Percentiles rank a stretch among this genome's conserved stretches.
Conservation (phyloP, 78 protist genomes). For the Dictyostelium firmibasis region DNA sequence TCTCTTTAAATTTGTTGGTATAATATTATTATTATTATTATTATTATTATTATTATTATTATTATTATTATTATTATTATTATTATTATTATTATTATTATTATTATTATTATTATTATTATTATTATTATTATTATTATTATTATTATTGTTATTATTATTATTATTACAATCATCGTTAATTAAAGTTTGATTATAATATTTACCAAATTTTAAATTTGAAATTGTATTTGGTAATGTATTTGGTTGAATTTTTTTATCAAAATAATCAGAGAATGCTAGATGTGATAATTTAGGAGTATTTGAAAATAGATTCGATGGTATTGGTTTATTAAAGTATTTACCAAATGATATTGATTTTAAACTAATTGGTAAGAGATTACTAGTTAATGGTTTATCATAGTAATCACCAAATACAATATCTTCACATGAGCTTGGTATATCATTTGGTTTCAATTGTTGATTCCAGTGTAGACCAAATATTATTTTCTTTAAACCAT, state of each 20-base stretch:
- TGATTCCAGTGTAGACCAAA: background rate
- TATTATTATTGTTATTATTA: background rate
- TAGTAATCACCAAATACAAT: background rate
- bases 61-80: background rate
- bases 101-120: background rate
- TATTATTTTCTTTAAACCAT: background rate
- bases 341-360: background rate
- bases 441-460: background rate
- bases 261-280: background rate
- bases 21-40: no score
- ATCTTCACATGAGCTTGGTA: background rate
- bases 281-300: background rate
- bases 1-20: background rate
- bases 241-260: background rate
- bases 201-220: background rate
- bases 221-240: background rate
- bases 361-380: background rate
- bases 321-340: background rate
- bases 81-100: background rate
- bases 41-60: no score
- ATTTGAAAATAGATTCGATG: background rate
- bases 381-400: background rate
- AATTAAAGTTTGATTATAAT: background rate
- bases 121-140: background rate
- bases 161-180: background rate